Evolutionary conservation across 331 rosid genomes (phyloP), one percentile per base, ranked within the genome.

Genomic region (Malus hybrid): DNA sequence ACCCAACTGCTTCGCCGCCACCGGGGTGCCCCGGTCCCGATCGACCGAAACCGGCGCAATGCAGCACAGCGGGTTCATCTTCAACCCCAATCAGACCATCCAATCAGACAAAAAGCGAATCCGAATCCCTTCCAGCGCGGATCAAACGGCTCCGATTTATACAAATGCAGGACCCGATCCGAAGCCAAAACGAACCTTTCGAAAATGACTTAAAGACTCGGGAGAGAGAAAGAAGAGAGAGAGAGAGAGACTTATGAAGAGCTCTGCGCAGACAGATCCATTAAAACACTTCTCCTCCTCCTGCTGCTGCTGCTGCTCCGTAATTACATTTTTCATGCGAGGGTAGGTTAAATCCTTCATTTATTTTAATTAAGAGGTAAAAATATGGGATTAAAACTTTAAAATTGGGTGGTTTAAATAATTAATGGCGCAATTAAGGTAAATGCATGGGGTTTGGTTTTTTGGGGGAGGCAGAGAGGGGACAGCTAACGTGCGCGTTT

Each of bases 21-120:
- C 88, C 7, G 88, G 82, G 79, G 81, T 85, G 1, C 83, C 56
- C 70, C 89, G 80, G 84, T 94, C 97, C 70, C 98, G 89, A 83
- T 94, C 97, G 88, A 94, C 87, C 66, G 99, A 94, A 70, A 94
- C 99, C 71, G 99, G 99, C 44, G 99, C 99, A 94, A 94, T 94
- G 99, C 99, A 94, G 96, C 99, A 94, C 24, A 94, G 87, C 10
- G 99, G 99, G 83, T 94, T 94, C 99, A 94, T 92, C 61, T 46
- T 20, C 39, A 24, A 54, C 69, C 14, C 6, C 36, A 65, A 27
- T 6, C 59, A 42, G 36, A 70, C 9, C 61, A 20, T 56, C 33
- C 82, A 72, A 72, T 39, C n/a, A 20, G 61, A 48, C 15, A 60
- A 70, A 69, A 63, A 33, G 31, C 63, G 15, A 75, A 31, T 63